These are phyloP conservation scores for Boehmeria nivea DNA, from an alignment of 306 rosid genomes.

Conservation along the genomic window DNA sequence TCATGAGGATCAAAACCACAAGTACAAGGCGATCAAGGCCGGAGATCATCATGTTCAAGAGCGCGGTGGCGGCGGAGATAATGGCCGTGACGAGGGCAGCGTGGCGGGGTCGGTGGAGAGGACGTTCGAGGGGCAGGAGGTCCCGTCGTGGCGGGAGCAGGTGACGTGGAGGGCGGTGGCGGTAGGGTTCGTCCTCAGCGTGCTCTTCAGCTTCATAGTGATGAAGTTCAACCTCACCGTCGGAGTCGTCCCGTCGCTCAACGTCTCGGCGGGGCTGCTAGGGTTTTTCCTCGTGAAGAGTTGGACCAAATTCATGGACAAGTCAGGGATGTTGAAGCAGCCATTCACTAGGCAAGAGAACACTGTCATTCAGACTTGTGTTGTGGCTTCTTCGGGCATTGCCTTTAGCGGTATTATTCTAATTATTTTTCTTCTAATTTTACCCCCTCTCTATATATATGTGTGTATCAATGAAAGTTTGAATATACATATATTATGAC, in stretches of 20 bases:
- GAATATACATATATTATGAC: too few species aligned
- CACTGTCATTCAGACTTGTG: too few species aligned
- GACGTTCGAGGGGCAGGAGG: conserved; percentile 23
- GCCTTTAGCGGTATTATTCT: conserved; percentile 50
- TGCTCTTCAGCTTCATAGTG: conserved; percentile 37
- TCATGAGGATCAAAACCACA: background rate
- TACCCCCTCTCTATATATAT: background rate
- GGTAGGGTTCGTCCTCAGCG: conserved; percentile 30
- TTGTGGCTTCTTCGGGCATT: conserved; percentile 47
- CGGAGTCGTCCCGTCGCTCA: conserved; percentile 41
- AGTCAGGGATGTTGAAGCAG: conserved; percentile 22
- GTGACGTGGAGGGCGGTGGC: conserved; percentile 31
- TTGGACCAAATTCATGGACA: conserved; percentile 32
- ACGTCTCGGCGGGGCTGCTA: conserved; percentile 39
- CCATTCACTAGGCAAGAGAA: conserved; percentile 46
- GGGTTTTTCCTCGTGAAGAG: conserved; percentile 40
- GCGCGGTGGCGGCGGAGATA: background rate
- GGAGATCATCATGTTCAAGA: too few species aligned
- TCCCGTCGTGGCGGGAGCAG: conserved; percentile 36
- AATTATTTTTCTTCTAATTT: too few species aligned
- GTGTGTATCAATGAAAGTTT: background rate
- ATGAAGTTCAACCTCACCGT: conserved; percentile 42
- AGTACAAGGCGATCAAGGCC: conserved; percentile 19
- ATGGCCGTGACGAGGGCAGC: background rate
- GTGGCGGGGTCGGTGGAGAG: conserved; percentile 13